Evolutionary conservation across 1,139 yeast genomes (phyloP).

Genomic region (Yamadazyma diddensiae): DNA sequence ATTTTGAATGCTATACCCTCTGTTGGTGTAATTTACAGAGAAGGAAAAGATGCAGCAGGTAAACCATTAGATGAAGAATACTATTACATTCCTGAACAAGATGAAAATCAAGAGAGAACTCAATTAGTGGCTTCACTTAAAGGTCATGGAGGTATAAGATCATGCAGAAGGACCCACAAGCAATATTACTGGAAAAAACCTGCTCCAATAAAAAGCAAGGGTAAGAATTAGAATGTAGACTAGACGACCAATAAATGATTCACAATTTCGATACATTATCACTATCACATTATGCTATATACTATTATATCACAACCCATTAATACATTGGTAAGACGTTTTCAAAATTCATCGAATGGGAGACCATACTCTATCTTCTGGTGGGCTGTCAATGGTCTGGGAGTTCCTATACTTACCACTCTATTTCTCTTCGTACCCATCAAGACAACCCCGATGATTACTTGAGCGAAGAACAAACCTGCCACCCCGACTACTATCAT

Average conservation of each 20-base stretch:
- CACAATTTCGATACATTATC: too few relatives aligned
- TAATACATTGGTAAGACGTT: too few relatives aligned
- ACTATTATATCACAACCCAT: too few relatives aligned
- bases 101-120: constrained; percentile 67
- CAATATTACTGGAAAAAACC: constrained; percentile 89
- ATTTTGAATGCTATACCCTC: constrained; percentile 50
- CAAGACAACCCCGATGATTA: constrained; percentile 31
- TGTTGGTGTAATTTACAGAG: constrained; percentile 80
- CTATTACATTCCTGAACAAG: constrained; percentile 83
- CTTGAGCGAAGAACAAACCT: constrained; percentile 47
- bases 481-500: constrained; percentile 42
- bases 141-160: constrained; percentile 78
- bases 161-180: constrained; percentile 91
- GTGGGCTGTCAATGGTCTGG: constrained; percentile 26
- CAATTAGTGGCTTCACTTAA: constrained; percentile 69
- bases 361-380: constrained; percentile 29
- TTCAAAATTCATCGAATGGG: constrained; percentile 24
- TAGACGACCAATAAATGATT: too few relatives aligned
- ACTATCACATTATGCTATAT: too few relatives aligned
- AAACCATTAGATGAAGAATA: constrained; percentile 91
- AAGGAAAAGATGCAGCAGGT: constrained; percentile 96
- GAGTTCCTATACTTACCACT: constrained; percentile 24
- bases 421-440: constrained; percentile 5
- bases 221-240: constrained; percentile 8
- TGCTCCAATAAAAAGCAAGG: constrained; percentile 40